Percentiles rank a stretch among this genome's conserved stretches.
These are phyloP conservation scores for Tulasnella sp. DNA, from an alignment of 768 basidiomycete genomes.

Conservation along the genomic window DNA sequence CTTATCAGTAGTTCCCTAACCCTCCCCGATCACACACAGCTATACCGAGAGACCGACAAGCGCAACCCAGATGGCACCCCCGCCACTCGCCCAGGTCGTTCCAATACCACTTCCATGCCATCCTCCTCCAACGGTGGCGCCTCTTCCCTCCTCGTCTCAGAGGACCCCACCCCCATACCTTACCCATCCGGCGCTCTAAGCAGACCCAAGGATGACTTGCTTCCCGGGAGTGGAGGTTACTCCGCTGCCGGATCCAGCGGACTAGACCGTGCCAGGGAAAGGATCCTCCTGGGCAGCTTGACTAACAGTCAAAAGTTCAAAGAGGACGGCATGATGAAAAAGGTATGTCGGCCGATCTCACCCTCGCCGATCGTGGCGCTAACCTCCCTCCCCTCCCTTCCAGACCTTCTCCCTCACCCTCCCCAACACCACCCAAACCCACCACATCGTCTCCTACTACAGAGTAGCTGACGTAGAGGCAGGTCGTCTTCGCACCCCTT, in stretches of 20 bases:
- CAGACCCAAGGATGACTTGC: conserved; percentile 36
- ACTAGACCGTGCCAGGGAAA: conserved; percentile 70
- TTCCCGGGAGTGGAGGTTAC: conserved; percentile 38
- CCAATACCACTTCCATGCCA: conserved; percentile 1
- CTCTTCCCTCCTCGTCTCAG: conserved; percentile 22
- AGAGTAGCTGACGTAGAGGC: conserved; percentile 84
- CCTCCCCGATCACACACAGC: conserved; percentile 34
- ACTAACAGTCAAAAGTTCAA: conserved; percentile 95
- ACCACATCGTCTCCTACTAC: conserved; percentile 95
- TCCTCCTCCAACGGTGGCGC: conserved; percentile 12
- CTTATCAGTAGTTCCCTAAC: neutral
- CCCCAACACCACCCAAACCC: conserved; percentile 59
- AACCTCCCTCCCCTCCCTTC: neutral
- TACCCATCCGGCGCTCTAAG: conserved; percentile 41
- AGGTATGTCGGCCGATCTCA: conserved; percentile 52
- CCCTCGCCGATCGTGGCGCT: conserved; percentile 3
- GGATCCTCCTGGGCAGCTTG: conserved; percentile 80
- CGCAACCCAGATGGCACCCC: conserved; percentile 19
- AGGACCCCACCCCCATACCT: conserved; percentile 32
- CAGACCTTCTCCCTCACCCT: conserved; percentile 92
- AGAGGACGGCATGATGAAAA: conserved; percentile 90
- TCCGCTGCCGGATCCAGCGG: conserved; percentile 35
- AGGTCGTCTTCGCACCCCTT: conserved; percentile 83
- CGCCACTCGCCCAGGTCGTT: conserved; percentile 19
- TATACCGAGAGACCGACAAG: conserved; percentile 93